A percentile compares a stretch with the other conserved stretches of the same genome.
Evolutionary conservation across 768 basidiomycete genomes (phyloP).

Genomic region (Boletales sp.): DNA sequence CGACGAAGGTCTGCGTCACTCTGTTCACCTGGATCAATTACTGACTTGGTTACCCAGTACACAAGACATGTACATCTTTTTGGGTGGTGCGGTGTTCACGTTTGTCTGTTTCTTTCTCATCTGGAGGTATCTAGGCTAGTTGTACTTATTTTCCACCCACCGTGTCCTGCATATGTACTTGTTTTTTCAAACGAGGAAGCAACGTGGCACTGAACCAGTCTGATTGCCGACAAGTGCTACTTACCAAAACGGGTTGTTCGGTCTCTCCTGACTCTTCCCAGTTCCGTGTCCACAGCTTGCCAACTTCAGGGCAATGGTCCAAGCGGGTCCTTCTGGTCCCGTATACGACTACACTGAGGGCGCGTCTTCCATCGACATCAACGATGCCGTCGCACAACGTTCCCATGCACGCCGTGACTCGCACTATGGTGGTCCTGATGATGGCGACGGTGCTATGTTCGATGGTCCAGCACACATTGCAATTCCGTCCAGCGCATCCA

Average conservation of each 20-base stretch:
- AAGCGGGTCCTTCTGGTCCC: conserved; percentile 8
- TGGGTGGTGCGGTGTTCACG: conserved; percentile 80
- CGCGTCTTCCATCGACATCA: conserved; percentile 73
- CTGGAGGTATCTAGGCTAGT: conserved; percentile 79
- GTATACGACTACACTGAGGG: conserved; percentile 80
- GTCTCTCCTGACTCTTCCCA: too few species aligned
- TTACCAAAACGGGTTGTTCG: conserved; percentile 8
- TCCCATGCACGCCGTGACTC: conserved; percentile 64
- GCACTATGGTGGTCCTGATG: conserved; percentile 48
- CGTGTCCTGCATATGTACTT: too few species aligned
- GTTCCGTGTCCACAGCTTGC: neutral
- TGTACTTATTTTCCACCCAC: too few species aligned
- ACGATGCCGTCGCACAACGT: conserved; percentile 50
- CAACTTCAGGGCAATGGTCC: conserved; percentile 12
- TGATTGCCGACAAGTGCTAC: neutral
- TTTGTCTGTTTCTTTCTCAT: conserved; percentile 94
- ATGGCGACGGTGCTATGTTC: conserved; percentile 67
- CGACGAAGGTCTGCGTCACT: conserved; percentile 63
- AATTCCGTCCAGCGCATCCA: conserved; percentile 76
- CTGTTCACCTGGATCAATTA: neutral
- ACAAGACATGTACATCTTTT: conserved; percentile 94
- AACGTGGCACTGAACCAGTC: neutral
- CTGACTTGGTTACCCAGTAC: conserved; percentile 49
- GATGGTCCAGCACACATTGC: conserved; percentile 63
- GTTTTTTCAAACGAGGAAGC: neutral